Base-by-base conservation (phyloP, 2,329 filamentous ascomycete species). In the Fusarium sp. region DNA sequence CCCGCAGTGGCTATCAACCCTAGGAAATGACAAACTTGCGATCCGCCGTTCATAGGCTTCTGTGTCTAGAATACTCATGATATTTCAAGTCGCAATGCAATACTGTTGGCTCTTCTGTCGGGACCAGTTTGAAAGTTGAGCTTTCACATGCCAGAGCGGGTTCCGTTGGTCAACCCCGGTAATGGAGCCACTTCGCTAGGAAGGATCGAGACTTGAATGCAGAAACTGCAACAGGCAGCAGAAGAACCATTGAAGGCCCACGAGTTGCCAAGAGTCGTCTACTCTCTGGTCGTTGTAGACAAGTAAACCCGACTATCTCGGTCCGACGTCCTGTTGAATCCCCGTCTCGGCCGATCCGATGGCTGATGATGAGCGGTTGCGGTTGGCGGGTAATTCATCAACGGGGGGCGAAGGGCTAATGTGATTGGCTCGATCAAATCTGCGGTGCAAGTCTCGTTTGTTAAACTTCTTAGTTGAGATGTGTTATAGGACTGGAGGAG, bases 111-210 rank as follows among this genome's bases (percentile, higher is more conserved):
- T 18, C 16, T 43, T 40, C 13, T 36, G 27, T 41, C 43, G 46
- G 23, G 13, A n/a, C 8, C 16, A 36, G 36, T 27, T 27, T 28
- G 13, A 39, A n/a, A 39, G 44, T 37, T 56, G 50, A 47, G 37
- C 47, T 61, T 71, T 74, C 72, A 74, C 72, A 74, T 74, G 71
- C 55, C 61, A 60, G 50, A n/a, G 47, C 39, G 43, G 44, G 39
- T 59, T 62, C 62, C 51, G 60, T 51, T 59, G 50, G 54, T 56
- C 52, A 50, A 61, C 64, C 47, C 47, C 27, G 43, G 52, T 39
- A 18, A 47, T 41, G 41, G 60, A 48, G 47, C 60, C 70, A 66
- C 58, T 55, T 54, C 51, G 39, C 62, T 70, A 71, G 59, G 60
- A 57, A 63, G 59, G 62, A 74, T 73, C 40, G 62, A 73, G 67